phyloP scores from a whole-genome alignment of 1,139 yeast species.

The Meyerozyma athensensis region DNA sequence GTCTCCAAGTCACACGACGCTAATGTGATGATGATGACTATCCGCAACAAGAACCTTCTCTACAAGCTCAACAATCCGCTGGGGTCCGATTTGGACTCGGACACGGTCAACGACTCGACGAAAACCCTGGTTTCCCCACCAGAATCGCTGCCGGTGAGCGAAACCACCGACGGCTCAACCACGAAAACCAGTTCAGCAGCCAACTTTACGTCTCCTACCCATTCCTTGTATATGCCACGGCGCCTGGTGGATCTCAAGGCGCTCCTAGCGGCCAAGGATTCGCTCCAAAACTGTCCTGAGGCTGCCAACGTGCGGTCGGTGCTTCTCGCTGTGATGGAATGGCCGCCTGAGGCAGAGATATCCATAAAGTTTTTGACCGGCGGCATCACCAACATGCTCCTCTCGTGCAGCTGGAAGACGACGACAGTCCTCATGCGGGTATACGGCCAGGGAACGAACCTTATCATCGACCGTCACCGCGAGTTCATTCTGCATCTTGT shows the following conservation, averaged over 20 bases:
- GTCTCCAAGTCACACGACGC: constrained; percentile 1
- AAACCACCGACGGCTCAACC: not conserved
- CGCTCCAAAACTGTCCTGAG: not conserved
- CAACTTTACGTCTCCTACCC: not conserved
- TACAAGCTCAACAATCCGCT: constrained; percentile 43
- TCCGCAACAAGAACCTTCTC: constrained; percentile 34
- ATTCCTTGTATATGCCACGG: constrained; percentile 1
- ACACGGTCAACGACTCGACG: constrained; percentile 15
- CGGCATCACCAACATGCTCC: constrained; percentile 74
- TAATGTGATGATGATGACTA: constrained; percentile 22
- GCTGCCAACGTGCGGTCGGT: not conserved
- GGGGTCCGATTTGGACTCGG: constrained; percentile 35
- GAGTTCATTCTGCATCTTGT: constrained; percentile 71
- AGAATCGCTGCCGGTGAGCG: not conserved
- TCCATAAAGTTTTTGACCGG: constrained; percentile 51
- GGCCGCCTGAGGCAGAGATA: constrained; percentile 25
- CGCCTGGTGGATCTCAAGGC: constrained; percentile 2
- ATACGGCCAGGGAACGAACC: constrained; percentile 71
- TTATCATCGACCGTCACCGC: constrained; percentile 70
- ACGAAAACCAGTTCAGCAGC: not conserved
- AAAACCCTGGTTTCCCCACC: constrained; percentile 1
- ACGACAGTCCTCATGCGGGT: constrained; percentile 56
- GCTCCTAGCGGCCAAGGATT: not conserved
- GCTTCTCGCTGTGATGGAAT: constrained; percentile 9
- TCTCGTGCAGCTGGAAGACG: constrained; percentile 41